A percentile compares a stretch with the other conserved stretches of the same genome.
Evolutionary conservation across 2,329 filamentous ascomycete genomes (phyloP).

Genomic region (Aspergillus tamarii): DNA sequence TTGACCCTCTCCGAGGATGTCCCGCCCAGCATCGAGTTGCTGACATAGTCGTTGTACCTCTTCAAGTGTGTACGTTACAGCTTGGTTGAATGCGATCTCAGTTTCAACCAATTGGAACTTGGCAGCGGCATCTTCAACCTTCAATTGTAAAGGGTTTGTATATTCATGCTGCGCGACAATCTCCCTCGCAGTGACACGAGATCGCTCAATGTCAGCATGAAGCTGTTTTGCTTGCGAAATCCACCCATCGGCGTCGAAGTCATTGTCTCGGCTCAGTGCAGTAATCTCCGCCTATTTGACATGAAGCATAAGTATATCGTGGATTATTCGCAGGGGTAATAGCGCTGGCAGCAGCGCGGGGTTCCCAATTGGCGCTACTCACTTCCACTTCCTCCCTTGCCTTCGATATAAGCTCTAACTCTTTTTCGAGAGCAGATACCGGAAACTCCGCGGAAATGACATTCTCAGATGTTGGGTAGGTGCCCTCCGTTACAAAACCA

Average conservation of each 20-base stretch:
- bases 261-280: constrained; percentile 73
- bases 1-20: constrained; percentile 48
- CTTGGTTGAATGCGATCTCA: constrained; percentile 64
- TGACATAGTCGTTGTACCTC: constrained; percentile 55
- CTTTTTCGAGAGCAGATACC: constrained; percentile 50
- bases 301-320: constrained; percentile 15
- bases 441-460: constrained; percentile 58
- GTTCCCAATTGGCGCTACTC: constrained; percentile 12
- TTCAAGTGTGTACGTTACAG: constrained; percentile 54
- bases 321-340: not conserved
- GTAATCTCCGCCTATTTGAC: constrained; percentile 69
- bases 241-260: constrained; percentile 82
- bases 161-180: constrained; percentile 78
- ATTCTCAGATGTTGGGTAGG: constrained; percentile 60
- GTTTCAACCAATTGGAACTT: constrained; percentile 60
- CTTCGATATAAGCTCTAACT: constrained; percentile 55
- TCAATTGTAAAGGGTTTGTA: constrained; percentile 64
- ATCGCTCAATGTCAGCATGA: constrained; percentile 81
- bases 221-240: constrained; percentile 80
- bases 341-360: not conserved
- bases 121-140: constrained; percentile 63
- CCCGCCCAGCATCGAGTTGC: constrained; percentile 51
- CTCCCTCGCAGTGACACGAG: constrained; percentile 75
- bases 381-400: constrained; percentile 60
- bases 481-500: constrained; percentile 61